Conservation (phyloP, 441 rosid genomes). For the Rhodomyrtus psidioides region DNA sequence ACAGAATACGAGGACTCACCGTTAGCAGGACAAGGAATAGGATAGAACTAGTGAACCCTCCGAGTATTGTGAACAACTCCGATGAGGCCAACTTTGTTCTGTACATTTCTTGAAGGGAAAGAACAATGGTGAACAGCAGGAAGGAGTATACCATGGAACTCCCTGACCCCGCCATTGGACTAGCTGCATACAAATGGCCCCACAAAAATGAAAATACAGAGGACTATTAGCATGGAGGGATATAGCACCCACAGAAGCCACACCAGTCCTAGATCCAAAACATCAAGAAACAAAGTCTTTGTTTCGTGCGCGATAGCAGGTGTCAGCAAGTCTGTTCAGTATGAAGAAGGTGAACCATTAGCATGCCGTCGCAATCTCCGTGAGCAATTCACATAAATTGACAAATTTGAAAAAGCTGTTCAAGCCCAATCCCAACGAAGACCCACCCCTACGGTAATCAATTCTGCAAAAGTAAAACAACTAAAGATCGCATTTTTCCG, state of each 20-base stretch:
- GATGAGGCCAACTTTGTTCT: slow-evolving; percentile 67
- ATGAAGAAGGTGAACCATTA: not conserved
- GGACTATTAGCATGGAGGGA: not conserved
- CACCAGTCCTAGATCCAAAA: not conserved
- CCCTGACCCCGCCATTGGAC: slow-evolving; percentile 55
- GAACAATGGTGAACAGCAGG: slow-evolving; percentile 49
- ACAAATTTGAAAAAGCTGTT: no score
- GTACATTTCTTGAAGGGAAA: slow-evolving; percentile 67
- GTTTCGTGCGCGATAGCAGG: not conserved
- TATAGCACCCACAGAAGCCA: not conserved
- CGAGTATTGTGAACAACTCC: slow-evolving; percentile 67
- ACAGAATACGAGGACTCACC: slow-evolving; percentile 24
- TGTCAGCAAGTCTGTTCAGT: not conserved
- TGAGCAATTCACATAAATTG: no score
- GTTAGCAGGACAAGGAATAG: slow-evolving; percentile 64
- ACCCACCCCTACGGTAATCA: no score
- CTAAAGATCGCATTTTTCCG: no score
- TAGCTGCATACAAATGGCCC: not conserved
- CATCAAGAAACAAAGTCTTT: not conserved
- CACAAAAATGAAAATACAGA: not conserved
- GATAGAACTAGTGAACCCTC: slow-evolving; percentile 80
- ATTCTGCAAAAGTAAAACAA: no score
- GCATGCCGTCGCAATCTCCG: not conserved
- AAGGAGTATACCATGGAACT: slow-evolving; percentile 70
- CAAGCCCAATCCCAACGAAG: no score